These are phyloP conservation scores for Xylaria digitata DNA, from an alignment of 2,329 filamentous ascomycete genomes.

Conservation along the genomic window DNA sequence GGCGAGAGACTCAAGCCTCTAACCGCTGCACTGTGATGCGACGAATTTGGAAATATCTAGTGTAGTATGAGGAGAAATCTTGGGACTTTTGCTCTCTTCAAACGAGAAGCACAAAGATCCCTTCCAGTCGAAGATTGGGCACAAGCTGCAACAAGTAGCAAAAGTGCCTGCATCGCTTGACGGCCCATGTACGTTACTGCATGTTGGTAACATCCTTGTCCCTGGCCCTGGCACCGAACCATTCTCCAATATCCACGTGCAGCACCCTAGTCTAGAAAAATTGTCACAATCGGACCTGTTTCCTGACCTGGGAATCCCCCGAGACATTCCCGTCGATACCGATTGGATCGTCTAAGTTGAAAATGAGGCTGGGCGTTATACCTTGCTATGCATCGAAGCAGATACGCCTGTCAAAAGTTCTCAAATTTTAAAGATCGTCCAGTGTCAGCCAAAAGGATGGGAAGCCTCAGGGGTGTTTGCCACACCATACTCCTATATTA, in stretches of 20 bases:
- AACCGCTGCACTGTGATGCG: slow-evolving; percentile 2
- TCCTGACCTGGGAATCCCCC: slow-evolving; percentile 3
- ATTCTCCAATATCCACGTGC: slow-evolving; percentile 14
- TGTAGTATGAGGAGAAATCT: background rate
- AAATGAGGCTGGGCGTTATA: slow-evolving; percentile 11
- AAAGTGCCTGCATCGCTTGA: slow-evolving; percentile 5
- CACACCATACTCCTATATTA: slow-evolving; percentile 8
- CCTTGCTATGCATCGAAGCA: slow-evolving; percentile 7
- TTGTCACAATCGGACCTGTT: slow-evolving; percentile 17
- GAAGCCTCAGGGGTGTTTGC: slow-evolving; percentile 8
- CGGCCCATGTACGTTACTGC: slow-evolving; percentile 18
- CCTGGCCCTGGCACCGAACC: slow-evolving; percentile 8
- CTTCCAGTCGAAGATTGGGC: slow-evolving; percentile 3
- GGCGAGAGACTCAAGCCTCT: background rate
- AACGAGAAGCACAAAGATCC: slow-evolving; percentile 6
- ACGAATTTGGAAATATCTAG: slow-evolving; percentile 19
- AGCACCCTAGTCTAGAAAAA: slow-evolving; percentile 19
- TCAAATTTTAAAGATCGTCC: slow-evolving; percentile 25
- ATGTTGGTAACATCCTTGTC: slow-evolving; percentile 12
- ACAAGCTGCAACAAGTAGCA: background rate
- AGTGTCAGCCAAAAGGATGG: slow-evolving; percentile 13
- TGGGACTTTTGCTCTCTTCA: slow-evolving; percentile 12
- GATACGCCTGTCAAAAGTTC: slow-evolving; percentile 12
- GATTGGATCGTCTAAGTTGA: background rate
- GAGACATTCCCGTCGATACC: background rate